Evolutionary conservation across 176 grass and related monocot species (phyloP), one percentile per base, ranked within the genome.

Genomic region (Rhipidocladum racemiflorum): DNA sequence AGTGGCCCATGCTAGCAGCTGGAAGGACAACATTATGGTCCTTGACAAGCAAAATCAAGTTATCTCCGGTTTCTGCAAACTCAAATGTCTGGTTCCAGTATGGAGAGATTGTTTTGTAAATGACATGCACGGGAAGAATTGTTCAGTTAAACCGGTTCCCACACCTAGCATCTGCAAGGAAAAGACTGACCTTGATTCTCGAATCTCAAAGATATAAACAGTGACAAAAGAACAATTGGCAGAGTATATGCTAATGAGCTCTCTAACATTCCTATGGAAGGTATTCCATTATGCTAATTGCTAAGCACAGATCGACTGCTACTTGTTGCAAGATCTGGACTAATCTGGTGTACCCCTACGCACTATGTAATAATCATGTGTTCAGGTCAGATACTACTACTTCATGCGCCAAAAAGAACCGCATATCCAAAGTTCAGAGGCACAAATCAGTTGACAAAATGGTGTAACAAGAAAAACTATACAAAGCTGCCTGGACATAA

Each of bases 1-100:
- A 99, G 53, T 91, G 32, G 15, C 96, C 96, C 59, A 99, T 99
- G 38, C 96, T 89, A 14, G 78, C 87, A 0, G 93, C 88, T 16
- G 96, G 96, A 40, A 99, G 93, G 40, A 99, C 68, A 1, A 83
- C 87, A 6, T 99, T 99, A 70, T 99, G 93, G 49, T 99, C 96
- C 72, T 93, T 95, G 39, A 99, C 93, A 60, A 88, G 86, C 51
- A 99, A 73, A 66, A 51, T 56, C 76, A 99, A 39, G 27, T 89
- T 80, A 70, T 92, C 94, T 75, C 96, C 92, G 0, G 88, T 95
- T 72, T 99, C 91, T 2, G 89, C 61, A 74, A 99, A 99, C 79
- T 93, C 92, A 27, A 95, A 64, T 17, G 91, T 93, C 80, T 99
- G 92, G 83, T 89, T 95, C 96, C 96, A 99, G 48, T 83, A 76